These are phyloP conservation scores for Alternaria longipes DNA, from an alignment of 2,329 filamentous ascomycete genomes.

Conservation along the genomic window DNA sequence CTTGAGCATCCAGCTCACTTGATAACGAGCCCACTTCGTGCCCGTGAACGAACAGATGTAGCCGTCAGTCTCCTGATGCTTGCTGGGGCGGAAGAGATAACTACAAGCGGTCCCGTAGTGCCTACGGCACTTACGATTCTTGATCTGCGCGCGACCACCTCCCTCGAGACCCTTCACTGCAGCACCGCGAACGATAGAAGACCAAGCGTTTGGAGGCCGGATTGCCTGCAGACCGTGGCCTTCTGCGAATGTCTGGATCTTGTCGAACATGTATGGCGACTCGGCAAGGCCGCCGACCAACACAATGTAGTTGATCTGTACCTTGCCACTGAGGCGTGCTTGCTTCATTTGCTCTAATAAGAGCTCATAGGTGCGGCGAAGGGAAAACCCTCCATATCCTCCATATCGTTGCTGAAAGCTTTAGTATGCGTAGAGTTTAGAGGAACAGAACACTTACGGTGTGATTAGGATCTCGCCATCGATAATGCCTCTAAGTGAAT, in stretches of 20 bases:
- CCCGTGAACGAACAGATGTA: slow-evolving; percentile 8
- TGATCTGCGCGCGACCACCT: neutral
- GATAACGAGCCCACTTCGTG: neutral
- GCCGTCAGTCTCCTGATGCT: slow-evolving; percentile 22
- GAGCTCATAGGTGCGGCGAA: slow-evolving; percentile 24
- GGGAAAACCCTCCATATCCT: slow-evolving; percentile 23
- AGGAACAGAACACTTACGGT: slow-evolving; percentile 18
- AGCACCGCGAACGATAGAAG: slow-evolving; percentile 38
- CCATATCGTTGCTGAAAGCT: slow-evolving; percentile 22
- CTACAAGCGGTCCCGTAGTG: slow-evolving; percentile 27
- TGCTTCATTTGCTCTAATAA: slow-evolving; percentile 21
- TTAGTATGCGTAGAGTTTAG: neutral
- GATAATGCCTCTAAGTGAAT: slow-evolving; percentile 26
- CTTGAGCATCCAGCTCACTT: slow-evolving; percentile 26
- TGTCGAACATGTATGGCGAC: slow-evolving; percentile 30
- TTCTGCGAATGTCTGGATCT: slow-evolving; percentile 19
- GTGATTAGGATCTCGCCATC: slow-evolving; percentile 37
- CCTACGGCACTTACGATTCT: slow-evolving; percentile 31
- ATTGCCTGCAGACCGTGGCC: slow-evolving; percentile 13
- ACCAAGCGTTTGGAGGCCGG: slow-evolving; percentile 31
- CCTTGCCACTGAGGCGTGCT: neutral
- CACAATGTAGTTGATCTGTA: slow-evolving; percentile 11
- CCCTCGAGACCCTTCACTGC: slow-evolving; percentile 34
- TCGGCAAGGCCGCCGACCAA: slow-evolving; percentile 43
- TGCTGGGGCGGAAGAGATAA: neutral